These are phyloP conservation scores for Nakazawaea ambrosiae DNA, from an alignment of 805 yeast genomes.

Conservation along the genomic window DNA sequence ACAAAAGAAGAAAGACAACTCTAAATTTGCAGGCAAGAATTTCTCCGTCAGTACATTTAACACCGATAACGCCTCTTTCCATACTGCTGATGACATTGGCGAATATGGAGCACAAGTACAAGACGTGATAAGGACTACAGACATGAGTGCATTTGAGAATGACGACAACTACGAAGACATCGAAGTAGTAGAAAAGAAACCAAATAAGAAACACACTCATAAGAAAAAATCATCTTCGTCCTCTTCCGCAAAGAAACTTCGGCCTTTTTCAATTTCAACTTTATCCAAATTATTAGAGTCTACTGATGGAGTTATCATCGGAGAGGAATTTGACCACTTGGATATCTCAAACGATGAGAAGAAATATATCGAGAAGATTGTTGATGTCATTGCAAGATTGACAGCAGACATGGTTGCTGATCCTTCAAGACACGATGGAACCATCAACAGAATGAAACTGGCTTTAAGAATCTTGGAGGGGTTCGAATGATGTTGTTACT, in stretches of 20 bases:
- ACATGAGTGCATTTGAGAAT: conserved; percentile 3
- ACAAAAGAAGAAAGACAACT: too few species aligned
- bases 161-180: conserved; percentile 14
- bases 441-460: conserved; percentile 68
- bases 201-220: neutral
- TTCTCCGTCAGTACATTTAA: conserved; percentile 6
- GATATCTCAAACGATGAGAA: conserved; percentile 73
- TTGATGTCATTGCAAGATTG: conserved; percentile 76
- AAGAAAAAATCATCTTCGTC: conserved; percentile 16
- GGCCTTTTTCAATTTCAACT: conserved; percentile 32
- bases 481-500: conserved; percentile 29
- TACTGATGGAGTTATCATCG: conserved; percentile 54
- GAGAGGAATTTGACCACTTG: conserved; percentile 66
- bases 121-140: conserved; percentile 2
- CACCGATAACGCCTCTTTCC: conserved; percentile 11
- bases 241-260: conserved; percentile 14
- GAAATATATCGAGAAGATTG: conserved; percentile 73
- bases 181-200: neutral
- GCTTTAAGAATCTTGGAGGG: conserved; percentile 89
- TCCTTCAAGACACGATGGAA: conserved; percentile 72
- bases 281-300: conserved; percentile 47
- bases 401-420: conserved; percentile 90
- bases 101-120: neutral
- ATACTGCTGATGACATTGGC: conserved; percentile 17
- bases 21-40: neutral